Base-by-base conservation (phyloP, 169 alveolate genomes). In the Plasmodium blacklocki region DNA sequence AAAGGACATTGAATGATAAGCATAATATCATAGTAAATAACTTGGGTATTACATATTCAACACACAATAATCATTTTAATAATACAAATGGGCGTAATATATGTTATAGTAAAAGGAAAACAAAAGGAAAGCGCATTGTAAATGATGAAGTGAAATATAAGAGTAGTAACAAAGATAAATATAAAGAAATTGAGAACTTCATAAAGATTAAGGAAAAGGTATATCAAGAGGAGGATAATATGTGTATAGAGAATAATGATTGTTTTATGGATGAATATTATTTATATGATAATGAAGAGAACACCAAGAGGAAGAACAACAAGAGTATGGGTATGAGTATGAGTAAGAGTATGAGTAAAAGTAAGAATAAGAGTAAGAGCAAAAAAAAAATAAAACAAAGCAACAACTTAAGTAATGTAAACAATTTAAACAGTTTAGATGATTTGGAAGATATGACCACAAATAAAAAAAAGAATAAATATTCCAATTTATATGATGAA, bases 171-270 rank as follows among this genome's bases (percentile, higher is more conserved):
- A 64, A 66, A 49, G 67, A 26, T 18, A 47, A 70, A 59, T 78
- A 71, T 15, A 63, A 64, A 19, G 89, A 78, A 58, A 64, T 78
- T 12, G 89, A 78, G 18, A 78, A 58, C 45, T 78, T 78, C 15
- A 78, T 78, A 78, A 64, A 78, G 62, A 43, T 66, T 21, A 83
- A 83, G 49, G 91, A 83, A 62, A 62, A 73, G 4, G 19, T 63
- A 7, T 83, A 83, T 32, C 32, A 18, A 50, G 91, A 83, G 52
- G 64, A 83, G 6, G 75, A 68, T 8, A 18, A n/a, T 50, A 26
- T 19, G 63, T 18, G 50, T 5, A 26, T 26, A 18, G 19, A 14
- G 6, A 26, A 52, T 14, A 32, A 29, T 18, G n/a, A 39, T 39
- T 5, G 11, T 39, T 39, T 39, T 39, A 39, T 39, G 47, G 47